Conservation (phyloP, 495 filamentous ascomycete genomes). For the Aspergillus bridgeri region DNA sequence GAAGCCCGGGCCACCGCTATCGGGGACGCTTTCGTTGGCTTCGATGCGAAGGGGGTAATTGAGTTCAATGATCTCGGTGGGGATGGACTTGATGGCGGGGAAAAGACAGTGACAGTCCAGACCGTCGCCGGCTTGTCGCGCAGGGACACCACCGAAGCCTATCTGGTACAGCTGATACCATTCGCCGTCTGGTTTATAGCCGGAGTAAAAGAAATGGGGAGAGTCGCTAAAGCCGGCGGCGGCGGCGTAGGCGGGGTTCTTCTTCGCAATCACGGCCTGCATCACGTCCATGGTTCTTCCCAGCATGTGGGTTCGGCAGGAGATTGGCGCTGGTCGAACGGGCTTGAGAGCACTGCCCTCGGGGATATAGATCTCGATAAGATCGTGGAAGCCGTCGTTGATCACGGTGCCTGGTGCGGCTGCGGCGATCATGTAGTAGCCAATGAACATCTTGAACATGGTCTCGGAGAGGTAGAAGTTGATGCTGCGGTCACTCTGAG, state of each 20-base stretch:
- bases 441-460: constrained; percentile 54
- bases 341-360: constrained; percentile 44
- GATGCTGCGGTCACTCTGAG: constrained; percentile 46
- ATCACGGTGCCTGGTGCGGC: constrained; percentile 44
- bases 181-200: constrained; percentile 46
- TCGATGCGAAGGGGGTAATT: constrained; percentile 50
- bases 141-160: constrained; percentile 50
- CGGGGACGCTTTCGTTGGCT: constrained; percentile 46
- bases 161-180: constrained; percentile 53
- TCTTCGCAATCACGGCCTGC: constrained; percentile 47
- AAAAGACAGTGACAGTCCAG: constrained; percentile 52
- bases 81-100: constrained; percentile 51
- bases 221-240: constrained; percentile 50
- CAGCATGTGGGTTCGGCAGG: constrained; percentile 47
- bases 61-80: constrained; percentile 48
- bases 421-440: constrained; percentile 46
- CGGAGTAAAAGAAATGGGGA: constrained; percentile 50
- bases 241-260: constrained; percentile 43
- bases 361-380: constrained; percentile 46
- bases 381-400: constrained; percentile 49
- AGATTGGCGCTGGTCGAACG: constrained; percentile 46
- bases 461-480: constrained; percentile 49
- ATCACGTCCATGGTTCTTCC: constrained; percentile 47
- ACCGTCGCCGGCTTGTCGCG: constrained; percentile 45
- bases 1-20: constrained; percentile 46